These are phyloP conservation scores for Aspergillus sclerotiicarbonarius DNA, from an alignment of 495 filamentous ascomycete genomes.

Conservation along the genomic window DNA sequence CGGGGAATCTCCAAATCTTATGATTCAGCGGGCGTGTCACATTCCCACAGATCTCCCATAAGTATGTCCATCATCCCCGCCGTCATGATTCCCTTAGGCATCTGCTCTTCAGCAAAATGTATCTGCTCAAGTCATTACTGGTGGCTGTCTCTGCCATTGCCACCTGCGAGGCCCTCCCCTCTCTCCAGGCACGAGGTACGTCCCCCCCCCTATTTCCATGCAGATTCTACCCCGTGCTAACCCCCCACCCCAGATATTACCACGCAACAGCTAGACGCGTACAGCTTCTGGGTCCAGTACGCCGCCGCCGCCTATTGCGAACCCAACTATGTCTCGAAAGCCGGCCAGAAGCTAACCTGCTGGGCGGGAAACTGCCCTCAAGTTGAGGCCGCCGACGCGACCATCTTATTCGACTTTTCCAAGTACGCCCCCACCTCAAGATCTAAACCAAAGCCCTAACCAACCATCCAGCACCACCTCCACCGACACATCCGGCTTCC, in stretches of 20 bases:
- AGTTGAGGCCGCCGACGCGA: conserved; percentile 51
- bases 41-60: no score
- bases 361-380: conserved; percentile 51
- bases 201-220: not conserved
- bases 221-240: not conserved
- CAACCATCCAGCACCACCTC: conserved; percentile 43
- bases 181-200: not conserved
- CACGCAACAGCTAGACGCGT: conserved; percentile 22
- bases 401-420: conserved; percentile 55
- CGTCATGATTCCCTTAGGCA: not conserved
- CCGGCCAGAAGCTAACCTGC: conserved; percentile 55
- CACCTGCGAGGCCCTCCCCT: not conserved
- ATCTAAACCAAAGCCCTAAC: not conserved
- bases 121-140: not conserved
- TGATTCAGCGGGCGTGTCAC: no score
- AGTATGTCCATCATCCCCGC: no score
- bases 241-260: not conserved
- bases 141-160: not conserved
- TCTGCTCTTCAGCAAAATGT: not conserved
- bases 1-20: no score
- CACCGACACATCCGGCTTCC: conserved; percentile 63
- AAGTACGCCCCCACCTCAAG: conserved; percentile 56
- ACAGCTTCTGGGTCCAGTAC: conserved; percentile 67
- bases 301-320: conserved; percentile 65
- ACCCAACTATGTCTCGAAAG: conserved; percentile 38